Percentiles rank a stretch among this genome's conserved stretches.
Conservation (phyloP, 2,329 filamentous ascomycete genomes). For the Microcera coccophila region DNA sequence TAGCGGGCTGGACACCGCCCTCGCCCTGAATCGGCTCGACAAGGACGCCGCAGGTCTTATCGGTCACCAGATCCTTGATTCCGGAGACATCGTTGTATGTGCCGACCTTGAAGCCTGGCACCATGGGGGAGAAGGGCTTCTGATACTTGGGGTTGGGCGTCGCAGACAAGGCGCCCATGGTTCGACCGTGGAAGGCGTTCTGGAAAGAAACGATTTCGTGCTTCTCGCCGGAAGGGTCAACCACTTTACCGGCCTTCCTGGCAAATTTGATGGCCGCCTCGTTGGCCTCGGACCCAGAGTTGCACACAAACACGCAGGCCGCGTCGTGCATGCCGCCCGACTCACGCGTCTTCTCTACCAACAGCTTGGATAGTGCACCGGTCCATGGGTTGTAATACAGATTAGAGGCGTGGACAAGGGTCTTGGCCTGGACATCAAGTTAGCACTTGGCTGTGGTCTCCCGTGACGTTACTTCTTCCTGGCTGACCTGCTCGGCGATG, state of each 20-base stretch:
- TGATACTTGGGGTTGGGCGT: constrained; percentile 99
- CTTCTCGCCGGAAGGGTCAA: constrained; percentile 69
- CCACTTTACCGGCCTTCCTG: constrained; percentile 77
- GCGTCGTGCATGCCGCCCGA: constrained; percentile 80
- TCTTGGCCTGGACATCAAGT: constrained; percentile 52
- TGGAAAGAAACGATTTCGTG: constrained; percentile 85
- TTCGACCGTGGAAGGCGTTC: constrained; percentile 91
- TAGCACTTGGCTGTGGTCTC: background rate
- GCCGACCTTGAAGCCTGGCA: constrained; percentile 87
- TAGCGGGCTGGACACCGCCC: constrained; percentile 83
- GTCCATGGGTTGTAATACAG: constrained; percentile 98
- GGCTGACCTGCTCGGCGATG: constrained; percentile 68
- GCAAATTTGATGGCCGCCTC: constrained; percentile 97
- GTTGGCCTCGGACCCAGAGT: constrained; percentile 95
- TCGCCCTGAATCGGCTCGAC: constrained; percentile 97
- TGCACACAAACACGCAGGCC: constrained; percentile 83
- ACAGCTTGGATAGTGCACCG: constrained; percentile 77
- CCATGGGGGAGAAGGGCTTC: constrained; percentile 88
- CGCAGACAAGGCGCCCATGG: constrained; percentile 91
- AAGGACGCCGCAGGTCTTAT: constrained; percentile 88
- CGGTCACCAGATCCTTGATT: constrained; percentile 70
- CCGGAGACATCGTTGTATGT: constrained; percentile 76
- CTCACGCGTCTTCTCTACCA: constrained; percentile 76
- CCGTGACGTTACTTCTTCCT: no score
- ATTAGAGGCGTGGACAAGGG: constrained; percentile 87